Conservation (phyloP, 176 grass and related monocot species). For the Avena atlantica region DNA sequence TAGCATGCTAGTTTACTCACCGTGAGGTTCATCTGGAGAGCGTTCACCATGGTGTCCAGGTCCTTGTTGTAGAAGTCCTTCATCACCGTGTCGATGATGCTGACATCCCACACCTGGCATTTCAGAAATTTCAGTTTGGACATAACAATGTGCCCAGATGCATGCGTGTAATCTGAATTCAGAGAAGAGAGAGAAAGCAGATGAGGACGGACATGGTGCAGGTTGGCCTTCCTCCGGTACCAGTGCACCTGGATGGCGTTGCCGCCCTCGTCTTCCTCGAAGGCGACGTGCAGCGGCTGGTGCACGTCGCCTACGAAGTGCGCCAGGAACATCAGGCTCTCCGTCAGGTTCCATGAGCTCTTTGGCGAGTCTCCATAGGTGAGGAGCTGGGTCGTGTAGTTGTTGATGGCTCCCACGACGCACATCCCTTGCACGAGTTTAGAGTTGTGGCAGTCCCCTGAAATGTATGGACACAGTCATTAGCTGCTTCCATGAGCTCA, state of each 20-base stretch:
- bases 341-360: slow-evolving; percentile 86
- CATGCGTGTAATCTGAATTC: not conserved
- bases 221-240: slow-evolving; percentile 91
- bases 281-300: slow-evolving; percentile 84
- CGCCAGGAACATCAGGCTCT: slow-evolving; percentile 94
- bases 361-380: slow-evolving; percentile 60
- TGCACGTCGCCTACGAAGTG: slow-evolving; percentile 94
- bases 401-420: slow-evolving; percentile 95
- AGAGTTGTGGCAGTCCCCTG: slow-evolving; percentile 85
- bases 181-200: too few relatives aligned
- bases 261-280: slow-evolving; percentile 73
- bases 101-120: slow-evolving; percentile 82
- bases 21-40: slow-evolving; percentile 77
- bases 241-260: slow-evolving; percentile 80
- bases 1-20: slow-evolving; percentile 41
- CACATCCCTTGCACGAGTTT: slow-evolving; percentile 67
- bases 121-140: not conserved
- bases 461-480: not conserved
- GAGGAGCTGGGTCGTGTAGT: slow-evolving; percentile 84
- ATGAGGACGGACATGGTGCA: slow-evolving; percentile 68
- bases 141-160: too few relatives aligned
- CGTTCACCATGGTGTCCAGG: slow-evolving; percentile 69
- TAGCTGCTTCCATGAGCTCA: not conserved
- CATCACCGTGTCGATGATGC: slow-evolving; percentile 89
- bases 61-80: slow-evolving; percentile 73